Evolutionary conservation across 176 grass and related monocot species (phyloP), one percentile per base, ranked within the genome.

Genomic region (bread wheat (Triticum aestivum)): DNA sequence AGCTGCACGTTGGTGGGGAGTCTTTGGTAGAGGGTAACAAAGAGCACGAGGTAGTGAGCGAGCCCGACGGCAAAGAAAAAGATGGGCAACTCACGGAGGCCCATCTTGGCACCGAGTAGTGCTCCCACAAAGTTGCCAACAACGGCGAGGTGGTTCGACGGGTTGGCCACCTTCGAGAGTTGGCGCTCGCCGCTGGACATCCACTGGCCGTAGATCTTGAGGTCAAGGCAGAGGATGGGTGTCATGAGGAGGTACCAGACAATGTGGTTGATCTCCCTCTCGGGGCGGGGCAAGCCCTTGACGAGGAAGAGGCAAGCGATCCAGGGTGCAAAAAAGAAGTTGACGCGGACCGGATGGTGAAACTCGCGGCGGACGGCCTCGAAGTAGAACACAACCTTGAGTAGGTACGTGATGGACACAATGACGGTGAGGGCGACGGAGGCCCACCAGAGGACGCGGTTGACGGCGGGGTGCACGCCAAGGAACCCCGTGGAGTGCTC

Each of bases 91-190:
- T 76, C 73, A 26, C 15, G 24, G 26, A 76, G 73, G 12, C 73
- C 45, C 73, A 76, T 76, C 73, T 26, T 52, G 8, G 73, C 73
- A 17, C 73, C 73, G 2, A 76, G 44, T 8, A 76, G 14, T 17
- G 73, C 73, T 14, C 73, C 73, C 1, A 76, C 73, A 17, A 76
- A 76, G 73, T 76, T 76, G 44, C 73, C 73, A 9, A 76, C 73
- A 0, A 76, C 45, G 14, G 73, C 73, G 4, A 76, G 73, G 45
- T 76, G 73, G 73, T 76, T 76, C 3, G 73, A 52, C 14, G 45
- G 73, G 45, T 76, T 76, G 73, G 73, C 73, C 44, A 76, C 45
- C 73, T 52, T 52, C 4, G 73, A 76, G 26, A 76, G 73, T 2
- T 45, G 44, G 0, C 73, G 26, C 44, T 76, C 73, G 8, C 73